Evolutionary conservation across 2,329 filamentous ascomycete species (phyloP), one percentile per base, ranked within the genome.

Genomic region (Penicillium digitatum): DNA sequence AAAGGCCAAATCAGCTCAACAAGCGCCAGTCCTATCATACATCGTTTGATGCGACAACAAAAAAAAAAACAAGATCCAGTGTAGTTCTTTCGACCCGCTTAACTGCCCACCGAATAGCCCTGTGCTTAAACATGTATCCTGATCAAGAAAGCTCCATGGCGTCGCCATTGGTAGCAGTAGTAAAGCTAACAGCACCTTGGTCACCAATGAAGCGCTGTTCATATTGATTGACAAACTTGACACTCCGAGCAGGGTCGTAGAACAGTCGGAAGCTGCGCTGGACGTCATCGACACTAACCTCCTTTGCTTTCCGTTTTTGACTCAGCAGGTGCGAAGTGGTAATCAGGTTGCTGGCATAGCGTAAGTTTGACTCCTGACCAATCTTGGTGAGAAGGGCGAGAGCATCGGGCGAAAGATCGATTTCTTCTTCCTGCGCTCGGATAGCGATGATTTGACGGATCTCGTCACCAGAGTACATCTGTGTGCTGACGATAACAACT

Each of bases 311-410:
- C 62, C 92, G 85, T 82, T 96, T 97, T 67, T 89, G 86, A 59
- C 85, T 86, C 47, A 97, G 82, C 42, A 99, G 82, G 73, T 95
- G 88, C 5, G 90, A 94, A 1, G 94, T 96, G 22, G 89, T 95
- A 75, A 99, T 96, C 53, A 99, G 86, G 72, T 99, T 96, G 78
- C 90, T 95, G n/a, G 92, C 93, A 72, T 99, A 99, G 64, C 94
- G 83, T 48, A 99, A 81, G 24, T 93, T 93, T 1, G 91, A 87
- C 74, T 99, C 94, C 68, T 92, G 84, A 29, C 92, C 94, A 66
- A 97, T 95, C 80, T 97, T 97, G 59, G 94, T 95, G 35, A 99
- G 83, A 14, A 99, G 82, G 1, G 92, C 92, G 12, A 99, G 82
- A 0, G 94, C 93, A 70, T 97, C 92, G 6, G 92, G 82, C 0